Evolutionary conservation across 2,329 filamentous ascomycete species (phyloP).

Genomic region (Kalmusia sp.): DNA sequence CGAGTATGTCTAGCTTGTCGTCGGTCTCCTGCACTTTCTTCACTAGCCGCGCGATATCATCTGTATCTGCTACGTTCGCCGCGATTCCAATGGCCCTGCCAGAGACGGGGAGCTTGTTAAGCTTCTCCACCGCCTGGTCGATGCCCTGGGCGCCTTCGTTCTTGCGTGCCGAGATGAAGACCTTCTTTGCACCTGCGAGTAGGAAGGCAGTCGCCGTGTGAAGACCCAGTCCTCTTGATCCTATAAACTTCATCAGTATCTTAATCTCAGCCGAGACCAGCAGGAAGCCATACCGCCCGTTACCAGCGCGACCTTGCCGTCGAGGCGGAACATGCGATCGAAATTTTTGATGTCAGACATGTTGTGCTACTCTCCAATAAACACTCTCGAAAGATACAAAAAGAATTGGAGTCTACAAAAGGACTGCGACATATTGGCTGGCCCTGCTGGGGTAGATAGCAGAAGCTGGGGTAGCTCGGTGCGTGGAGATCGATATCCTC

Average conservation of each 20-base stretch:
- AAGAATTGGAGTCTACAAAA: neutral
- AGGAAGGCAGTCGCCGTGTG: slow-evolving; percentile 50
- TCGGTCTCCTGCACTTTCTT: slow-evolving; percentile 39
- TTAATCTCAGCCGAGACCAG: neutral
- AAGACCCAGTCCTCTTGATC: slow-evolving; percentile 49
- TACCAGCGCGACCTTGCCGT: slow-evolving; percentile 47
- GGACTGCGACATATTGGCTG: slow-evolving; percentile 20
- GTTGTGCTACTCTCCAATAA: slow-evolving; percentile 11
- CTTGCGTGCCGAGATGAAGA: slow-evolving; percentile 49
- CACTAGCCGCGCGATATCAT: slow-evolving; percentile 44
- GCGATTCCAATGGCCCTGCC: slow-evolving; percentile 45
- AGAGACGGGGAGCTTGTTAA: slow-evolving; percentile 46
- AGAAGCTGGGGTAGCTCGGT: slow-evolving; percentile 26
- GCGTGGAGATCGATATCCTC: slow-evolving; percentile 37
- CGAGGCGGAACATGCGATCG: slow-evolving; percentile 44
- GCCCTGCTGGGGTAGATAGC: slow-evolving; percentile 15
- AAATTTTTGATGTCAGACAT: slow-evolving; percentile 45
- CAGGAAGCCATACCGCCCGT: slow-evolving; percentile 38
- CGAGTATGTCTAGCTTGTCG: slow-evolving; percentile 45
- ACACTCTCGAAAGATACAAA: neutral
- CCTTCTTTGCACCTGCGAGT: slow-evolving; percentile 48
- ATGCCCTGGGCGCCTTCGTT: slow-evolving; percentile 46
- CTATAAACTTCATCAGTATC: slow-evolving; percentile 25
- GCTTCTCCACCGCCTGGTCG: slow-evolving; percentile 46
- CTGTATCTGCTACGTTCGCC: slow-evolving; percentile 46